Evolutionary conservation across 2,329 filamentous ascomycete species (phyloP).

Genomic region (Passalora sequoiae): DNA sequence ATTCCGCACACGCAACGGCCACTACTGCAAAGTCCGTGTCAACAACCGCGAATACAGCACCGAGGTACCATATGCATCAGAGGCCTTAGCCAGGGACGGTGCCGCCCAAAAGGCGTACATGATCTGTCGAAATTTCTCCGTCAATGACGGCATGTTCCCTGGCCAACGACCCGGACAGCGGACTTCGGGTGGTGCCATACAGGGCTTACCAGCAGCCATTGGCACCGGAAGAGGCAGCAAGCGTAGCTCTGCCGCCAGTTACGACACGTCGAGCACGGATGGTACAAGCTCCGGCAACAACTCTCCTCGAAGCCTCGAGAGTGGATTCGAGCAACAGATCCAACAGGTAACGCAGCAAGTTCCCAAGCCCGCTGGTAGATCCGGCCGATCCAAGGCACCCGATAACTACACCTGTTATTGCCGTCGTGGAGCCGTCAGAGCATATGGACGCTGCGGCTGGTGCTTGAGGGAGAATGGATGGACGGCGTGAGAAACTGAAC

Average conservation of each 20-base stretch:
- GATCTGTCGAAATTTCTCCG: slow-evolving; percentile 95
- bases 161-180: slow-evolving; percentile 51
- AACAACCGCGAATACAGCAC: slow-evolving; percentile 97
- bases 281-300: slow-evolving; percentile 47
- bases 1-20: slow-evolving; percentile 68
- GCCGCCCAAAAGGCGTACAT: slow-evolving; percentile 95
- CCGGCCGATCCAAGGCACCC: slow-evolving; percentile 5
- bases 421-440: slow-evolving; percentile 34
- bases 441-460: slow-evolving; percentile 40
- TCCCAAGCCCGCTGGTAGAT: slow-evolving; percentile 10
- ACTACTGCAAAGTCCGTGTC: slow-evolving; percentile 84
- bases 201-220: slow-evolving; percentile 61
- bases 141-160: slow-evolving; percentile 85
- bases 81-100: slow-evolving; percentile 80
- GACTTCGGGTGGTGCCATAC: slow-evolving; percentile 42
- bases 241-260: slow-evolving; percentile 40
- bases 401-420: slow-evolving; percentile 31
- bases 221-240: slow-evolving; percentile 53
- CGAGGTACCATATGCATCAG: slow-evolving; percentile 75
- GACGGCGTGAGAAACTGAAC: too few species aligned
- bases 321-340: slow-evolving; percentile 38
- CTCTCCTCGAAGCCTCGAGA: slow-evolving; percentile 48
- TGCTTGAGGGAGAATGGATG: slow-evolving; percentile 42
- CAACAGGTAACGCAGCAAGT: slow-evolving; percentile 22
- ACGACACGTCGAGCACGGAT: slow-evolving; percentile 47